Evolutionary conservation across 495 filamentous ascomycete genomes (phyloP).

Genomic region (Articulospora tetracladia): DNA sequence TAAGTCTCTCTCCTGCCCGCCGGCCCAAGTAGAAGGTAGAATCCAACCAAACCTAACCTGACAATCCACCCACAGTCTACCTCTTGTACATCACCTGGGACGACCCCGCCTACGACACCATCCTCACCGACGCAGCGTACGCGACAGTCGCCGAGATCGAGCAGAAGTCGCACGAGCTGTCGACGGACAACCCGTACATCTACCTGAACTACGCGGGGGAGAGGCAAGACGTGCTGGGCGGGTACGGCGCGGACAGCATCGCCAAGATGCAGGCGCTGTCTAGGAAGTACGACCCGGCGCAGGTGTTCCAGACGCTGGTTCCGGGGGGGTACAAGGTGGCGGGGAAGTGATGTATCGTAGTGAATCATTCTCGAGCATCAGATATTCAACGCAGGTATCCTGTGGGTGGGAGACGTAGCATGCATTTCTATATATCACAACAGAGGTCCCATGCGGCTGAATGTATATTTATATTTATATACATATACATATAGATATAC

Average conservation of each 20-base stretch:
- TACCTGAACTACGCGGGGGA: constrained; percentile 36
- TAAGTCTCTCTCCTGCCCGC: no score
- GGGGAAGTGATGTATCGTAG: neutral
- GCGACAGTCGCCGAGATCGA: constrained; percentile 1
- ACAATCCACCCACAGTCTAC: neutral
- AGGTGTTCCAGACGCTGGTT: constrained; percentile 31
- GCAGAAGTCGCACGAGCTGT: neutral
- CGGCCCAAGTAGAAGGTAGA: no score
- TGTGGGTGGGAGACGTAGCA: no score
- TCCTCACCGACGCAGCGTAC: constrained; percentile 1
- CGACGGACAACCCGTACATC: neutral
- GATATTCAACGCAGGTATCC: no score
- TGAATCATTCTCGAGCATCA: no score
- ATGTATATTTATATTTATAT: no score
- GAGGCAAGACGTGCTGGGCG: constrained; percentile 38
- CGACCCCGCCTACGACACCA: neutral
- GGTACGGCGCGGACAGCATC: constrained; percentile 43
- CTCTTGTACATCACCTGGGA: constrained; percentile 5
- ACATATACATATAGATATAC: no score
- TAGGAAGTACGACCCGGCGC: constrained; percentile 45
- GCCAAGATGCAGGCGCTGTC: constrained; percentile 31
- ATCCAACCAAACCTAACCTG: neutral
- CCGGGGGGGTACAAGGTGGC: constrained; percentile 7
- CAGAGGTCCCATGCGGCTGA: no score
- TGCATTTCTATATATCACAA: no score